phyloP scores from a whole-genome alignment of 2,329 filamentous ascomycete species.

The Knufia fluminis region DNA sequence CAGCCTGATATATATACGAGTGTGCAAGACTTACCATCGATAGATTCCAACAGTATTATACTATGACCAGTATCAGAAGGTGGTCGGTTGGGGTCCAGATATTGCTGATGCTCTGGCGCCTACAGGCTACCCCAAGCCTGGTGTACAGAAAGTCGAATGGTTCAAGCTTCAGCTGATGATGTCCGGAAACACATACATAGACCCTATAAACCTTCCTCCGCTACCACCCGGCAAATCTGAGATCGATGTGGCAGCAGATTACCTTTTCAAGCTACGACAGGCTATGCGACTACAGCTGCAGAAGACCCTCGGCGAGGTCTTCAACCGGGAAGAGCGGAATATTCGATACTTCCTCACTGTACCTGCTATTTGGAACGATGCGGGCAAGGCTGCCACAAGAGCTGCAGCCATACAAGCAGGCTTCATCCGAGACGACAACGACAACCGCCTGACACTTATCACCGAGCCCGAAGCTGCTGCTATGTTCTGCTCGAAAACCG shows the following conservation, averaged over 20 bases:
- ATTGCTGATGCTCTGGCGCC: slow-evolving; percentile 94
- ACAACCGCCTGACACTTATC: slow-evolving; percentile 87
- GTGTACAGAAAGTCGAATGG: slow-evolving; percentile 98
- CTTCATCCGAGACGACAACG: slow-evolving; percentile 93
- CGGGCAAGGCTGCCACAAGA: slow-evolving; percentile 91
- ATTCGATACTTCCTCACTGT: slow-evolving; percentile 97
- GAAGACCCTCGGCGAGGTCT: slow-evolving; percentile 94
- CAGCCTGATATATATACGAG: not conserved
- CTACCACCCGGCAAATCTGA: slow-evolving; percentile 96
- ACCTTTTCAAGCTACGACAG: slow-evolving; percentile 94
- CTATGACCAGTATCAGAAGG: slow-evolving; percentile 98
- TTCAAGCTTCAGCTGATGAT: slow-evolving; percentile 99
- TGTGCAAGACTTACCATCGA: slow-evolving; percentile 1
- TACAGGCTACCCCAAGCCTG: slow-evolving; percentile 93
- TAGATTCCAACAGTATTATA: slow-evolving; percentile 98
- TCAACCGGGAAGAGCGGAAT: slow-evolving; percentile 95
- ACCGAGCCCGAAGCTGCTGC: slow-evolving; percentile 95
- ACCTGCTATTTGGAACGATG: slow-evolving; percentile 99
- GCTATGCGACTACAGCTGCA: slow-evolving; percentile 93
- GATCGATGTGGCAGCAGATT: slow-evolving; percentile 98
- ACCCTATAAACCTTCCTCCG: slow-evolving; percentile 95
- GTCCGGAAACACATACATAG: slow-evolving; percentile 97
- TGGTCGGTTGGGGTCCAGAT: slow-evolving; percentile 98
- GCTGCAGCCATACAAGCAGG: slow-evolving; percentile 94
- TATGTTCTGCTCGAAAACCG: slow-evolving; percentile 95